Percentiles rank a stretch among this genome's conserved stretches.
Evolutionary conservation across 2,329 filamentous ascomycete genomes (phyloP).

Genomic region (Calonectria multiphialidica): DNA sequence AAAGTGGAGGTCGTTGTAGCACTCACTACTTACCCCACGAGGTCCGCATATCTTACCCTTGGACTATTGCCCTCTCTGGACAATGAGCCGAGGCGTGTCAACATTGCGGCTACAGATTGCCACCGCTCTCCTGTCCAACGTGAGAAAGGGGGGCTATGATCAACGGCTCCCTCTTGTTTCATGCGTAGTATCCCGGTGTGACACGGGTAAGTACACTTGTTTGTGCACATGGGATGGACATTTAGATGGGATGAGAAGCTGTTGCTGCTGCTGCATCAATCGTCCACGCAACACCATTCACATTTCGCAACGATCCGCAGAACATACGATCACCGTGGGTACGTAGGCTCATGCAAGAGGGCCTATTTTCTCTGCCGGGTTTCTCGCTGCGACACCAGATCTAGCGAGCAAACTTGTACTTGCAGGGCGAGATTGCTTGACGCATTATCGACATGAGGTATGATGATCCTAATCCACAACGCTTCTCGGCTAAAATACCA

Average conservation of each 20-base stretch:
- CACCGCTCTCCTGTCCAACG: slow-evolving; percentile 29
- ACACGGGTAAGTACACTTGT: slow-evolving; percentile 19
- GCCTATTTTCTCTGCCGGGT: slow-evolving; percentile 1
- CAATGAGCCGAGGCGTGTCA: slow-evolving; percentile 38
- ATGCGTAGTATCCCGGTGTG: slow-evolving; percentile 20
- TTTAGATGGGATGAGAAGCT: neutral
- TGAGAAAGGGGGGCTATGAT: slow-evolving; percentile 21
- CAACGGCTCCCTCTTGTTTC: slow-evolving; percentile 24
- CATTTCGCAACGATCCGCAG: neutral
- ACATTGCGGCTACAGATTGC: slow-evolving; percentile 29
- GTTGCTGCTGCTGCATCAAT: neutral
- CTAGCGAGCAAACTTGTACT: neutral
- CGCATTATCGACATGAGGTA: slow-evolving; percentile 20
- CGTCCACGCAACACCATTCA: slow-evolving; percentile 6
- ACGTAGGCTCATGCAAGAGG: neutral
- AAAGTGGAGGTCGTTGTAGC: neutral
- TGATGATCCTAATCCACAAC: slow-evolving; percentile 33
- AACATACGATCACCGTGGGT: neutral
- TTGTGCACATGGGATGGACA: slow-evolving; percentile 20
- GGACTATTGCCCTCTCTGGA: slow-evolving; percentile 34
- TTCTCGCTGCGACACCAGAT: slow-evolving; percentile 21
- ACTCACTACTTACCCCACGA: neutral
- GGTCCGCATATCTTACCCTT: slow-evolving; percentile 18
- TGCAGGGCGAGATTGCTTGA: slow-evolving; percentile 28
- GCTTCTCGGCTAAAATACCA: slow-evolving; percentile 21